Percentiles rank a stretch among this genome's conserved stretches.
These are phyloP conservation scores for Recurvomyces mirabilis DNA, from an alignment of 495 filamentous ascomycete species.

Conservation along the genomic window DNA sequence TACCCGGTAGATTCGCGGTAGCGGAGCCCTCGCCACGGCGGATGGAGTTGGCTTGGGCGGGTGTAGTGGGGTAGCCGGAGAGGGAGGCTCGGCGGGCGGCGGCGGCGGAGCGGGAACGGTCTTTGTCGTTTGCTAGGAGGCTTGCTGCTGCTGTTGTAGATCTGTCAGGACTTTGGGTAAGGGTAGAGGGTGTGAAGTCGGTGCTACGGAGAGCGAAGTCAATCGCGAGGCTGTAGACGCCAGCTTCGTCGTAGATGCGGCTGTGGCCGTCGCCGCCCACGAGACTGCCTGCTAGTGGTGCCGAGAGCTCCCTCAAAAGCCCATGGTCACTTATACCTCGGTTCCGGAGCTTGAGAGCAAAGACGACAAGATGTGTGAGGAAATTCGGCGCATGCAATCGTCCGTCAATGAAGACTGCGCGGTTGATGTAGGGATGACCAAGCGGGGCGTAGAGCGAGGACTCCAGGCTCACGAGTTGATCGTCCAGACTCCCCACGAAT, in stretches of 20 bases:
- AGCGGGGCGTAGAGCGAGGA: conserved; percentile 76
- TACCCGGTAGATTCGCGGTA: conserved; percentile 13
- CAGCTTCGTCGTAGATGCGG: conserved; percentile 76
- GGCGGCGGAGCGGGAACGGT: background rate
- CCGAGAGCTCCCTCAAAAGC: conserved; percentile 78
- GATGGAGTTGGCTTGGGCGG: conserved; percentile 12
- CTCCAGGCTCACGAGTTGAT: conserved; percentile 88
- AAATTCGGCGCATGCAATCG: conserved; percentile 89
- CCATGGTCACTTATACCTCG: conserved; percentile 87
- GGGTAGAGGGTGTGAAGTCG: conserved; percentile 9
- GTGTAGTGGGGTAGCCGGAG: conserved; percentile 5
- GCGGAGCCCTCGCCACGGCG: conserved; percentile 10
- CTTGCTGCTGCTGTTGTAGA: conserved; percentile 5
- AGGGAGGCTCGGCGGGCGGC: conserved; percentile 12
- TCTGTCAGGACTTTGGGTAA: background rate
- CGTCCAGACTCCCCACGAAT: conserved; percentile 86
- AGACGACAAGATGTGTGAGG: conserved; percentile 83
- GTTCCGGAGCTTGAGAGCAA: conserved; percentile 85
- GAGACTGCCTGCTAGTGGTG: conserved; percentile 79
- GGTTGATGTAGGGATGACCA: conserved; percentile 81
- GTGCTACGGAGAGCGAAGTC: conserved; percentile 79
- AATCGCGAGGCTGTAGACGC: conserved; percentile 81
- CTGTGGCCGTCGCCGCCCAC: conserved; percentile 91
- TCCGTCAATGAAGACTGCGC: conserved; percentile 90
- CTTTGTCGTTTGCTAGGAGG: conserved; percentile 21